A percentile compares a stretch with the other conserved stretches of the same genome.
phyloP scores from a whole-genome alignment of 148 eudicot species.

The Pouteria glomerata region DNA sequence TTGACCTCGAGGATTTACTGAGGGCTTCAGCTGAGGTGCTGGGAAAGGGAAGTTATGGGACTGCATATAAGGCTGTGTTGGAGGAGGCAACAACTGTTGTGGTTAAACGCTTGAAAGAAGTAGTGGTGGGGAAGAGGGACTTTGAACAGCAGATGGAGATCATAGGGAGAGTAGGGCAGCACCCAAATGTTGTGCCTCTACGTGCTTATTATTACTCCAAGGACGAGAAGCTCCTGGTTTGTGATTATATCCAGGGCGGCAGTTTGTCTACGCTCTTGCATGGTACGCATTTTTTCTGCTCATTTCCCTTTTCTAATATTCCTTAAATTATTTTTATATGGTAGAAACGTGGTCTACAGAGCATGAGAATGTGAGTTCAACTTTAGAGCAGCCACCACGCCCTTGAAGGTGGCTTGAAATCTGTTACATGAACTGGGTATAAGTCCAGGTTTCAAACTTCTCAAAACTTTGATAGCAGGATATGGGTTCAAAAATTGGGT shows the following conservation, averaged over 20 bases:
- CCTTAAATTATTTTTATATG: not conserved
- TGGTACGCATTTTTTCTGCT: slow-evolving; percentile 25
- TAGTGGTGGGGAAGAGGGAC: slow-evolving; percentile 39
- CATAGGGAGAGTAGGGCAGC: slow-evolving; percentile 46
- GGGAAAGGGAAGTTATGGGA: slow-evolving; percentile 52
- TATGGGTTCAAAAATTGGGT: no score
- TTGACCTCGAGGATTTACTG: slow-evolving; percentile 51
- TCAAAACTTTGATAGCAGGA: no score
- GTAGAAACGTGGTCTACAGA: not conserved
- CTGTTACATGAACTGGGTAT: no score
- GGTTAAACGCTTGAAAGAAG: slow-evolving; percentile 51
- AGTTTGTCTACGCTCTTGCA: slow-evolving; percentile 45
- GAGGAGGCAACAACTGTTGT: slow-evolving; percentile 53
- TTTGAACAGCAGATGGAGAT: slow-evolving; percentile 56
- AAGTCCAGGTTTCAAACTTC: no score
- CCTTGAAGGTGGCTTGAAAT: no score
- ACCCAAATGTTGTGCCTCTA: slow-evolving; percentile 39
- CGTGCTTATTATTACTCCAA: slow-evolving; percentile 53
- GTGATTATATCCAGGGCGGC: slow-evolving; percentile 39
- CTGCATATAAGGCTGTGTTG: slow-evolving; percentile 50
- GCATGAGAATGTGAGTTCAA: not conserved
- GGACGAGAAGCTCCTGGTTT: slow-evolving; percentile 59
- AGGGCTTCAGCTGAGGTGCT: slow-evolving; percentile 53
- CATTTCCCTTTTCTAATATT: not conserved
- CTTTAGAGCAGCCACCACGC: no score